These are phyloP conservation scores for Salix arbutifolia DNA, from an alignment of 345 rosid genomes.

Conservation along the genomic window DNA sequence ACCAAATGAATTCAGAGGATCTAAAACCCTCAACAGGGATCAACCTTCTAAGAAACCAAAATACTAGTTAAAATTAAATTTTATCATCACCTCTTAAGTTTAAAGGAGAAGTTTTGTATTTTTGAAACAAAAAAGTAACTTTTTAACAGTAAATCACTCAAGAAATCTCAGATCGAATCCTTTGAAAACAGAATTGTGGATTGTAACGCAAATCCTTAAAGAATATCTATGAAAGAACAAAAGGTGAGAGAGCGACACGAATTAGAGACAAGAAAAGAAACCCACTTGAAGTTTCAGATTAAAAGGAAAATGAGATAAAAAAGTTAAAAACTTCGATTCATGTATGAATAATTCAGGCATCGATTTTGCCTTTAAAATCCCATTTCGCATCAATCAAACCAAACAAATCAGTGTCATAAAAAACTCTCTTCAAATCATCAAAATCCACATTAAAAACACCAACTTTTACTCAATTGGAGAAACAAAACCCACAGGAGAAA, in stretches of 20 bases:
- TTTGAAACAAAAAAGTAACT: neutral
- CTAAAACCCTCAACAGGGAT: conserved; percentile 28
- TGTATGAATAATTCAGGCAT: neutral
- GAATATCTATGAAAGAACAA: neutral
- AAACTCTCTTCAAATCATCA: conserved; percentile 4
- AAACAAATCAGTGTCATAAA: conserved; percentile 14
- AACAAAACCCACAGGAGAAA: conserved; percentile 6
- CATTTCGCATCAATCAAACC: neutral
- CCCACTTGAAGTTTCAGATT: conserved; percentile 1
- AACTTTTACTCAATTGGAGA: conserved; percentile 11
- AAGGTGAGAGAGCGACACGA: neutral
- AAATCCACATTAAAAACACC: conserved; percentile 10
- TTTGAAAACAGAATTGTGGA: conserved; percentile 11
- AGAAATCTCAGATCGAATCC: conserved; percentile 40
- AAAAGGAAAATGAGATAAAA: neutral
- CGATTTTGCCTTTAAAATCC: conserved; percentile 12
- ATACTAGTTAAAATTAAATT: neutral
- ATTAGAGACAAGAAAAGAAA: neutral
- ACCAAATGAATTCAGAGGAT: conserved; percentile 15
- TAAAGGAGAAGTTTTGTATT: neutral
- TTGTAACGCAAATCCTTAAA: conserved; percentile 4
- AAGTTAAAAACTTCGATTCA: neutral
- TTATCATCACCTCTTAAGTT: neutral
- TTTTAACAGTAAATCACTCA: neutral
- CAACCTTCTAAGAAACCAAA: conserved; percentile 14